Evolutionary conservation across 257 asterid species (phyloP), one percentile per base, ranked within the genome.

Genomic region (Asclepias syriaca): DNA sequence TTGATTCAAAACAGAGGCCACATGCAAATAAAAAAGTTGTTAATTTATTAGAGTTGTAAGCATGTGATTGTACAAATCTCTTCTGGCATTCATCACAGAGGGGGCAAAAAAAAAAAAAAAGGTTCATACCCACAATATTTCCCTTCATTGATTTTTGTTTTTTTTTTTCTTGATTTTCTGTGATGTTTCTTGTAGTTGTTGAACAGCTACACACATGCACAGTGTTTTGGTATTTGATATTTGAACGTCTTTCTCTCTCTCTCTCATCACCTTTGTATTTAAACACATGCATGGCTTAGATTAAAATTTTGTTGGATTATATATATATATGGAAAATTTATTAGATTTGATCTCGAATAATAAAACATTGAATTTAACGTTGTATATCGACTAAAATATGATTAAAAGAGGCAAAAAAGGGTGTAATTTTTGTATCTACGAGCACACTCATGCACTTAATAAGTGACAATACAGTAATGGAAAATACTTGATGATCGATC

Each of bases 31-130:
- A 34, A 77, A 19, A 39, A 19, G 69, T 40, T 19, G 27, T 29
- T 64, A 64, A 64, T 64, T 64, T 34, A 18, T 19, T 66, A 1
- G 80, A 77, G 80, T 66, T 66, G 69, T 46, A 72, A 56, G 77
- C 73, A 77, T 58, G 77, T 72, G 73, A 45, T 45, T 37, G 53
- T 54, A 45, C 68, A 43, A 37, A 64, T 37, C 49, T 64, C 50
- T 64, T 37, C 76, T 21, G 45, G 19, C 49, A 49, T 75, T 75
- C 69, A 65, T 69, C 69, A 54, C 18, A 48, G 5, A 54, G 34
- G 34, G 34, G 34, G 27, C 27, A 24, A 24, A 24, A 24, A 24
- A 0, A 29, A 29, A 29, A 29, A 64, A 43, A 16, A 53, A 55
- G 48, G 48, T 53, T 45, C 51, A 45, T 9, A 43, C 48, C 48